Percentiles rank a stretch among this genome's conserved stretches.
Conservation (phyloP, 2,329 filamentous ascomycete species). For the Arthrobotrys megalospora region DNA sequence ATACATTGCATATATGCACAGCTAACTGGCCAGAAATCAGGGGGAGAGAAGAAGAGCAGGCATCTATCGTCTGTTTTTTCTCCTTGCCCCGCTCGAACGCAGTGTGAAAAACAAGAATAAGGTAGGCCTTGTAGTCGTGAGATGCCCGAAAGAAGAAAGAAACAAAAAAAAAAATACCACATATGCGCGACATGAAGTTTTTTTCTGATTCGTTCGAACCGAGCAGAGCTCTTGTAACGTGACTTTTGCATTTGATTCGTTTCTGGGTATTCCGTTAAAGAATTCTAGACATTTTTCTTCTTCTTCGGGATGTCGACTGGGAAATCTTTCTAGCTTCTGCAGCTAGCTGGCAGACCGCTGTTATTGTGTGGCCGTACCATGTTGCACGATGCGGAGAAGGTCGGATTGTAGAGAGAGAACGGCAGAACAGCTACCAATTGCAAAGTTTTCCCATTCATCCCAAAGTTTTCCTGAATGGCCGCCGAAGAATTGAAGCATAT, state of each 20-base stretch:
- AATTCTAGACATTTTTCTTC: conserved; percentile 40
- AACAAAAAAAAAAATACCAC: conserved; percentile 18
- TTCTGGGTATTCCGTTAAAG: conserved; percentile 33
- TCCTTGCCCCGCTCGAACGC: conserved; percentile 41
- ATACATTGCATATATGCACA: conserved; percentile 61
- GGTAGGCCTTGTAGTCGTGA: conserved; percentile 34
- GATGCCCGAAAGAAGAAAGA: conserved; percentile 60
- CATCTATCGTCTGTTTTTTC: conserved; percentile 38
- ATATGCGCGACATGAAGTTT: conserved; percentile 51
- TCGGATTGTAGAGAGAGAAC: conserved; percentile 29
- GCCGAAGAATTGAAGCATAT: conserved; percentile 22
- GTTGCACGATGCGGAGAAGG: conserved; percentile 47
- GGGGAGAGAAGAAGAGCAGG: conserved; percentile 39
- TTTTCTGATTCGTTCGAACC: conserved; percentile 34
- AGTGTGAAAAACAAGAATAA: conserved; percentile 50
- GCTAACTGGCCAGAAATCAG: conserved; percentile 61
- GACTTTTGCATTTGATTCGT: conserved; percentile 57
- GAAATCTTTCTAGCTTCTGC: background rate
- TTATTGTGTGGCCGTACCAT: conserved; percentile 1
- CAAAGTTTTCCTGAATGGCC: conserved; percentile 1
- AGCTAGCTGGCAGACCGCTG: background rate
- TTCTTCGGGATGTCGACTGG: conserved; percentile 23
- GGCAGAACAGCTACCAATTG: conserved; percentile 11
- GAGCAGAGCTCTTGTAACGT: conserved; percentile 61
- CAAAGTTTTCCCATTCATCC: conserved; percentile 28